These are phyloP conservation scores for Ensete ventricosum DNA, from an alignment of 176 grass and related monocot genomes.

Conservation along the genomic window DNA sequence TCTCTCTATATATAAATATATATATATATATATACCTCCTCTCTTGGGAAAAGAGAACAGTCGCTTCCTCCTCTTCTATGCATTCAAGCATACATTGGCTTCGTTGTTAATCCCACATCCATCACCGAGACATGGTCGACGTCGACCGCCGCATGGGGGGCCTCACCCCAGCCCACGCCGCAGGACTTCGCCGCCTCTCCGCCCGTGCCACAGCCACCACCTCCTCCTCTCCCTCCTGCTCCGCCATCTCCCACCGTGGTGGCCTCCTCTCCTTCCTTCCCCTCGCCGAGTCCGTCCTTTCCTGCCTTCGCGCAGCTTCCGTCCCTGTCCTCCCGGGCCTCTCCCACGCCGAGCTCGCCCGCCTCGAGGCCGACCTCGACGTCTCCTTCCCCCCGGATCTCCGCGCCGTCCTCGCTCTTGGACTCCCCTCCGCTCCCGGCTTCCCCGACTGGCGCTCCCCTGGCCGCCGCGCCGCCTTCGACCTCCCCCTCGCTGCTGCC, in stretches of 20 bases:
- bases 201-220: constrained; percentile 35
- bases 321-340: constrained; percentile 45
- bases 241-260: constrained; percentile 16
- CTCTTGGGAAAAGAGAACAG: no score
- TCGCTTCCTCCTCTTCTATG: no score
- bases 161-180: background rate
- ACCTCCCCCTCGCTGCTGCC: constrained; percentile 30
- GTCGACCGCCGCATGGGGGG: no score
- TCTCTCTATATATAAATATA: no score
- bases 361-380: constrained; percentile 46
- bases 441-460: constrained; percentile 54
- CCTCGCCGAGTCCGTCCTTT: constrained; percentile 25
- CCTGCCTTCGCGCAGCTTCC: constrained; percentile 29
- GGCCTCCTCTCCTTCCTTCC: constrained; percentile 27
- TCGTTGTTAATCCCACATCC: no score
- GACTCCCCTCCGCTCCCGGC: constrained; percentile 40
- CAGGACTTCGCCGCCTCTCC: constrained; percentile 58
- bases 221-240: constrained; percentile 5
- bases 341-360: constrained; percentile 41
- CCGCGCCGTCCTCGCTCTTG: constrained; percentile 45
- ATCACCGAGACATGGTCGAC: no score
- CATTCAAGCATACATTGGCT: no score
- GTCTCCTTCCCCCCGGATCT: constrained; percentile 56
- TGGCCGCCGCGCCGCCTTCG: constrained; percentile 30
- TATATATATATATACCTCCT: no score